Base-by-base conservation (phyloP, 495 filamentous ascomycete genomes). In the Aspergillus cavernicola region DNA sequence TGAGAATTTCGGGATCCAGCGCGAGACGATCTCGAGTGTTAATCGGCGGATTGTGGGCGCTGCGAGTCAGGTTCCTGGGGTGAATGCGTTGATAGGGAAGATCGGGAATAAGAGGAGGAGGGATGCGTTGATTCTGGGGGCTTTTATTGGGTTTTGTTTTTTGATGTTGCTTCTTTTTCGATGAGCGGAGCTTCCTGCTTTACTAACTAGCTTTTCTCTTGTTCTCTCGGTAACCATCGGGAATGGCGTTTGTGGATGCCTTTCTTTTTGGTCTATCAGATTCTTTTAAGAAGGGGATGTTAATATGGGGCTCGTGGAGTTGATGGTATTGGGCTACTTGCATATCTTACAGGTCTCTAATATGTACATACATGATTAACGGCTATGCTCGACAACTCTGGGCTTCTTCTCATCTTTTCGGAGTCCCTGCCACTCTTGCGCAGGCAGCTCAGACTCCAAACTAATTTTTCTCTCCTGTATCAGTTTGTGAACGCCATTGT, bases 81-180 rank as follows among this genome's bases (percentile, higher is more conserved):
- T 99, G 62, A 97, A 97, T 69, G 83, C 85, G 49, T 76, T 99
- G 68, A 96, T 99, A 57, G 84, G 85, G 38, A 85, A 91, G 76
- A 99, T 99, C 62, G 92, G 91, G 56, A 85, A 87, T 53, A 95
- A 95, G 79, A 92, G 95, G 82, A 83, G 92, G 69, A 81, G 95
- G 60, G 93, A 99, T 76, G 91, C 91, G 42, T 84, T 99, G 47
- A 95, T 99, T 36, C 77, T 99, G 69, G 93, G 89, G 24, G 74
- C 74, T 24, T 92, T 97, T 64, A 89, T 99, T 65, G 91, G 90
- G 4, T 75, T 95, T 61, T 97, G 95, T 67, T 91, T 90, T 67
- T 73, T 97, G 59, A 72, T 92, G 79, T 73, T 97, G 62, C 80
- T 93, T 63, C 92, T 83, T 60, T 90, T 97, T 62, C 71, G 86